Evolutionary conservation across 768 basidiomycete genomes (phyloP).

Genomic region (Trametes villosa): DNA sequence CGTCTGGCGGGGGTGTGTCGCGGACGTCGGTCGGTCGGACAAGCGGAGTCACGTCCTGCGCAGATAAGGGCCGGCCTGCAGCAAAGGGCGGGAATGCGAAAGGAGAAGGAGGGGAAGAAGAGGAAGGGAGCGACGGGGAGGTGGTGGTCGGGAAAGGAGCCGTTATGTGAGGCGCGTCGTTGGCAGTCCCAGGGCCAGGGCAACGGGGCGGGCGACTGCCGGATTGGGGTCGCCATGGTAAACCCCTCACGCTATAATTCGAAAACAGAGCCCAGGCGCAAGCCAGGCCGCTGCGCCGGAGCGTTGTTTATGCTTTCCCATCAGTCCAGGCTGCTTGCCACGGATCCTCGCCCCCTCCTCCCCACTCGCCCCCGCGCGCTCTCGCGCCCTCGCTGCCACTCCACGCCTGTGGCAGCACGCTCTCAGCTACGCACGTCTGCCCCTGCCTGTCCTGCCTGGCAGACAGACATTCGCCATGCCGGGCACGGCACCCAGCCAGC

Average conservation of each 20-base stretch:
- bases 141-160: conserved; percentile 20
- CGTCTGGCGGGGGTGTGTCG: conserved; percentile 2
- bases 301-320: not conserved
- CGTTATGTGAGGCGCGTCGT: conserved; percentile 23
- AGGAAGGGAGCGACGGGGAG: conserved; percentile 16
- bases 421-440: no score
- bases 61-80: conserved; percentile 50
- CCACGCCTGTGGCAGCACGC: no score
- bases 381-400: not conserved
- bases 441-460: no score
- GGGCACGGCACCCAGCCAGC: no score
- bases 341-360: not conserved
- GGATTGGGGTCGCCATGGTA: conserved; percentile 29
- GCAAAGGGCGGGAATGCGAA: conserved; percentile 33
- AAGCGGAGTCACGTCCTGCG: conserved; percentile 37
- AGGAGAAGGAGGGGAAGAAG: conserved; percentile 22
- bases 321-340: not conserved
- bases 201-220: conserved; percentile 3
- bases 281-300: conserved; percentile 10
- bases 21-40: conserved; percentile 5
- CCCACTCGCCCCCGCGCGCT: not conserved
- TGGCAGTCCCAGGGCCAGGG: not conserved
- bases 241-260: not conserved
- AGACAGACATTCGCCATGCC: no score
- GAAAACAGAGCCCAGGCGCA: not conserved